These are phyloP conservation scores for Uronychia setigera DNA, from an alignment of 73 alveolate genomes.

Conservation along the genomic window DNA sequence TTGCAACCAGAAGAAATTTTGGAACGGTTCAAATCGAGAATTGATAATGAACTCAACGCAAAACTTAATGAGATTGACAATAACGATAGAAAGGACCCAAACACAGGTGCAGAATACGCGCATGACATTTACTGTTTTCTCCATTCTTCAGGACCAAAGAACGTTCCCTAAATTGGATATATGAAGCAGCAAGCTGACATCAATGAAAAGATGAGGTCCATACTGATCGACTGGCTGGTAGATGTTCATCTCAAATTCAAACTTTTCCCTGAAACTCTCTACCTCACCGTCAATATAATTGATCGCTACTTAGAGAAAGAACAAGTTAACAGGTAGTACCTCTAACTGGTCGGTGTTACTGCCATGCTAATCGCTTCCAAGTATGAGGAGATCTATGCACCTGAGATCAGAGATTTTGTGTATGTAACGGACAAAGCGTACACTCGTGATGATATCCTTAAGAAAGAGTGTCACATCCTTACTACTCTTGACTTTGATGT, in stretches of 20 bases:
- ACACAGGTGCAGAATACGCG: conserved; percentile 52
- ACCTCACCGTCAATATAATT: conserved; percentile 84
- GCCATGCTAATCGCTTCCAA: conserved; percentile 92
- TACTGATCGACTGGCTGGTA: conserved; percentile 91
- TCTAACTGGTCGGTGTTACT: conserved; percentile 90
- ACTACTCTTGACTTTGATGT: conserved; percentile 71
- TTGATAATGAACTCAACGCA: not conserved
- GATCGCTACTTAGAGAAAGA: conserved; percentile 84
- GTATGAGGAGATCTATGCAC: conserved; percentile 93
- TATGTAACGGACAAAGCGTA: conserved; percentile 78
- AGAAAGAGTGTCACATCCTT: conserved; percentile 84
- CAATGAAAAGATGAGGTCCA: conserved; percentile 86
- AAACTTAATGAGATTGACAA: not conserved
- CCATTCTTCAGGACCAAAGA: conserved; percentile 31
- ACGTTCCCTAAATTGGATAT: conserved; percentile 63
- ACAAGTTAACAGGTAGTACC: conserved; percentile 64
- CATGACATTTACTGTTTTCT: conserved; percentile 46
- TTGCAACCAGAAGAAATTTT: not conserved
- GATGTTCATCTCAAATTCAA: conserved; percentile 88
- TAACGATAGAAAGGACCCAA: not conserved
- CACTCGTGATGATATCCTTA: conserved; percentile 71
- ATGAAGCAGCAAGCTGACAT: conserved; percentile 83
- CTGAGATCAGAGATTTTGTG: conserved; percentile 90
- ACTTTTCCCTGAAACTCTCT: conserved; percentile 76
- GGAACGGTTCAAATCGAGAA: not conserved